phyloP scores from a whole-genome alignment of 306 rosid genomes.

The Mimosa pudica region DNA sequence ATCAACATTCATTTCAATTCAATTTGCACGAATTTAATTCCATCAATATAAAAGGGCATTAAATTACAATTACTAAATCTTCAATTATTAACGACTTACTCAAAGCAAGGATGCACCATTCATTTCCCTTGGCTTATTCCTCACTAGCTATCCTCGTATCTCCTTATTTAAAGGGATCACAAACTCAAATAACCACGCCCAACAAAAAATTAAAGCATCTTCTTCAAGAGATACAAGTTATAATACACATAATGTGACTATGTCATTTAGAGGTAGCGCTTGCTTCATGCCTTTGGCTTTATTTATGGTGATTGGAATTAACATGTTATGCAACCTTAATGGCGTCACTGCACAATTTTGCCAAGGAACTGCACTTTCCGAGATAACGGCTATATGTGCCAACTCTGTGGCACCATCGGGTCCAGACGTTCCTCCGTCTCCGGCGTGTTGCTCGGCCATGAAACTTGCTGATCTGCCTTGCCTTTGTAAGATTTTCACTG shows the following conservation, averaged over 20 bases:
- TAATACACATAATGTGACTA: neutral
- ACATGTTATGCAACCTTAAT: neutral
- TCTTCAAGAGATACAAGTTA: neutral
- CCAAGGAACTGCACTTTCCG: neutral
- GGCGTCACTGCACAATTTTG: constrained; percentile 4
- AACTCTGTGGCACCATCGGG: neutral
- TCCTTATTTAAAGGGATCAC: neutral
- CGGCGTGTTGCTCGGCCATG: neutral
- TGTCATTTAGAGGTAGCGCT: neutral
- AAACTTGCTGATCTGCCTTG: neutral
- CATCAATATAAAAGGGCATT: neutral
- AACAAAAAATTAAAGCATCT: neutral
- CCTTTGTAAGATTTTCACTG: constrained; percentile 2
- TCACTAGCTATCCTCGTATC: neutral
- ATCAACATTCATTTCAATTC: neutral
- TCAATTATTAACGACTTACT: neutral
- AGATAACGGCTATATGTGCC: neutral
- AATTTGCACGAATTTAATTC: neutral
- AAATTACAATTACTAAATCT: neutral
- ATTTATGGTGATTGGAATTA: neutral
- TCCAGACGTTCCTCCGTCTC: neutral
- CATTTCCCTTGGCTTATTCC: neutral
- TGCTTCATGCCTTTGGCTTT: constrained; percentile 1
- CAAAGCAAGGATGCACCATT: neutral
- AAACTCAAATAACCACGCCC: neutral